Percentiles rank a stretch among this genome's conserved stretches.
Conservation (phyloP, 78 protist genomes). For the Neovahlkampfia damariscottae region DNA sequence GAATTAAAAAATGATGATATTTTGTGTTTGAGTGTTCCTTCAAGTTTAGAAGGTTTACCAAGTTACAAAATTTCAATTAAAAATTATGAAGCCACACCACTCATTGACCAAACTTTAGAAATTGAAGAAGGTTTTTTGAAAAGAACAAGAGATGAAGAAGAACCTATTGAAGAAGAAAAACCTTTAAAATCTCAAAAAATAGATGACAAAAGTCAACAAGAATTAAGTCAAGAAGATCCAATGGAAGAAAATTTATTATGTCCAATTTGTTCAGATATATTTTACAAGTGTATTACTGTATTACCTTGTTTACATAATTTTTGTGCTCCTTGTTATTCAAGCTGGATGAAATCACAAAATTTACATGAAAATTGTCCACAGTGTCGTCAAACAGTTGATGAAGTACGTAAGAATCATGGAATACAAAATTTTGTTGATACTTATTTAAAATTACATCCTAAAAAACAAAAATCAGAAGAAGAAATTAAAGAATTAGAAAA, state of each 20-base stretch:
- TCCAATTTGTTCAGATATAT: conserved; percentile 34
- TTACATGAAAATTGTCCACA: conserved; percentile 33
- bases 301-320: conserved; percentile 51
- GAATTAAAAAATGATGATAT: not conserved
- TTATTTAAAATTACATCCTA: conserved; percentile 19
- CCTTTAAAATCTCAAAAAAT: not conserved
- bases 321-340: conserved; percentile 35
- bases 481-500: conserved; percentile 25
- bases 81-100: not conserved
- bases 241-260: conserved; percentile 25
- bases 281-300: conserved; percentile 32
- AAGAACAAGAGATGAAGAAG: conserved; percentile 1
- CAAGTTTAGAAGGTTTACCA: too few species aligned
- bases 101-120: not conserved
- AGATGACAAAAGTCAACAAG: not conserved
- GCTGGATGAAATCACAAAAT: conserved; percentile 30
- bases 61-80: not conserved
- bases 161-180: not conserved
- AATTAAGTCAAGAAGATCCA: not conserved
- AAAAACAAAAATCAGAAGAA: conserved; percentile 13
- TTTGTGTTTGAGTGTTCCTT: not conserved
- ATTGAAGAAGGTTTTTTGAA: not conserved
- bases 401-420: conserved; percentile 26
- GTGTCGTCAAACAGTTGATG: conserved; percentile 22
- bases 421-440: conserved; percentile 35